Evolutionary conservation across 2,329 filamentous ascomycete species (phyloP), one percentile per base, ranked within the genome.

Genomic region (Emmonsiellopsis sp.): DNA sequence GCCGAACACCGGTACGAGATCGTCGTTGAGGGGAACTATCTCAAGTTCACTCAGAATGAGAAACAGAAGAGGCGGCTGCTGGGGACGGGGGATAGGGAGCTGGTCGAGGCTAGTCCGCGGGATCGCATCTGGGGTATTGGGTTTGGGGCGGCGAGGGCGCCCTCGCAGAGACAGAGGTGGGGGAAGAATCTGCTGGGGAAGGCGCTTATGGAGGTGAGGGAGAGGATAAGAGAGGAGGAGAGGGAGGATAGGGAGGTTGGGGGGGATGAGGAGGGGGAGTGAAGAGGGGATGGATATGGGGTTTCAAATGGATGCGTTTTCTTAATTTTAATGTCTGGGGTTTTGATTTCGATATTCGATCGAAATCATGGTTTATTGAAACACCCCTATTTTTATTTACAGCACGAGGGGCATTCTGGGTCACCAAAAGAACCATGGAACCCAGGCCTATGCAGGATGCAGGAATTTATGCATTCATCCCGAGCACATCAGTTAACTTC

Each of bases 81-180:
- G 46, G 62, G 51, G 31, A 69, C 67, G 3, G 65, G 61, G 11
- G 56, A 63, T 11, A 60, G 62, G 36, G 57, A 63, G 46, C 46
- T 70, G 14, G 65, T 67, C 2, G 67, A 70, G 58, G 62, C 67
- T 1, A 70, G 68, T 60, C 67, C 67, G 7, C 60, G 59, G 40
- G 67, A 70, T 59, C 54, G 63, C 51, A 61, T 68, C 34, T 69
- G 66, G 66, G 66, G 66, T 1, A 60, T 69, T 32, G 66, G 66
- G 0, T 69, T 65, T 56, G 61, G 62, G 42, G 59, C 57, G 36
- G 62, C 63, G 33, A 61, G 64, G 42, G 68, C 66, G 3, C 58
- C 60, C 31, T 58, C 53, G 6, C 62, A 55, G 37, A 60, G 65
- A 49, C 49, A 56, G 13, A 57, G 61, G 47, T 68, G 65, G 67